A percentile compares a stretch with the other conserved stretches of the same genome.
Conservation (phyloP, 192 early-diverging fungal genomes). For the Coemansia sp. region DNA sequence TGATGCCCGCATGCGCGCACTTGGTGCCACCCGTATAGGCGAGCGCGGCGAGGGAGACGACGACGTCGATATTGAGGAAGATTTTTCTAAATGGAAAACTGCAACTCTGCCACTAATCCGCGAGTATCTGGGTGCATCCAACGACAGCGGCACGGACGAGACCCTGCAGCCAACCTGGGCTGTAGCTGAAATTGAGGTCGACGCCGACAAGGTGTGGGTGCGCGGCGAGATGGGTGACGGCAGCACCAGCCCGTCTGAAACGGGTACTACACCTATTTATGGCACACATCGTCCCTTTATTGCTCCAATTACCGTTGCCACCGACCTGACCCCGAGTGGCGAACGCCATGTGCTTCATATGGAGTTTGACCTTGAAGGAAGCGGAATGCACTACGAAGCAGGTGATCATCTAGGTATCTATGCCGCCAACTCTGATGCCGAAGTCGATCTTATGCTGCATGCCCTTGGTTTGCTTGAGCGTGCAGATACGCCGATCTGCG, state of each 20-base stretch:
- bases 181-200: slow-evolving; percentile 52
- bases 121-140: slow-evolving; percentile 59
- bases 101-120: slow-evolving; percentile 75
- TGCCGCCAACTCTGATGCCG: slow-evolving; percentile 79
- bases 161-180: slow-evolving; percentile 54
- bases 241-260: slow-evolving; percentile 1
- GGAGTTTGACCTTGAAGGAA: slow-evolving; percentile 85
- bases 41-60: slow-evolving; percentile 95
- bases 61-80: slow-evolving; percentile 92
- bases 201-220: slow-evolving; percentile 37
- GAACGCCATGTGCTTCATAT: slow-evolving; percentile 89
- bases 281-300: slow-evolving; percentile 87
- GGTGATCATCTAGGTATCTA: slow-evolving; percentile 97
- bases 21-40: slow-evolving; percentile 77
- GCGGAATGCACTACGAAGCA: slow-evolving; percentile 79
- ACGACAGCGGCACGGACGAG: slow-evolving; percentile 23
- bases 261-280: slow-evolving; percentile 37
- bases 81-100: slow-evolving; percentile 95
- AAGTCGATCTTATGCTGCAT: slow-evolving; percentile 65
- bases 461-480: slow-evolving; percentile 62
- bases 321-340: slow-evolving; percentile 64
- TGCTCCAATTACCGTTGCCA: slow-evolving; percentile 61
- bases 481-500: slow-evolving; percentile 66
- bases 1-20: slow-evolving; percentile 61
- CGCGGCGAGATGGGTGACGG: slow-evolving; percentile 37